phyloP scores from a whole-genome alignment of 371 early-diverging fungal species.

The Actinomucor elegans region DNA sequence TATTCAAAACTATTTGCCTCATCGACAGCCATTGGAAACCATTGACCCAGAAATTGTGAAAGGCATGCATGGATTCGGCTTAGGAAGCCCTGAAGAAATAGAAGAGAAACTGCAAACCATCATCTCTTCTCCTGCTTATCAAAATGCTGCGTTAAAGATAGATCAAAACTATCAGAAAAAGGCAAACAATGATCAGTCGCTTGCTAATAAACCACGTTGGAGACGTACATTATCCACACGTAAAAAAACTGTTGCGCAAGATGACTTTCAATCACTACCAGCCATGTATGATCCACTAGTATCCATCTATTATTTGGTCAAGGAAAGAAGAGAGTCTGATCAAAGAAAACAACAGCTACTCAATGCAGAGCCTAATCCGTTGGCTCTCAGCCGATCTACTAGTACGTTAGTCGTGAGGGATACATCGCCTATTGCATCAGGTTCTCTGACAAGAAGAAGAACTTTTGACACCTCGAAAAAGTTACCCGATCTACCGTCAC shows the following conservation, averaged over 20 bases:
- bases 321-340: conserved; percentile 60
- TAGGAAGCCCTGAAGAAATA: conserved; percentile 36
- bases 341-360: conserved; percentile 25
- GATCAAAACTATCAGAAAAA: conserved; percentile 27
- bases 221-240: conserved; percentile 8
- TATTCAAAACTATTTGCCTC: conserved; percentile 33
- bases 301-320: conserved; percentile 86
- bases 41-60: conserved; percentile 40
- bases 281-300: conserved; percentile 69
- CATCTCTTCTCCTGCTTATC: conserved; percentile 32
- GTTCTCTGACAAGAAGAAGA: conserved; percentile 9
- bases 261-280: conserved; percentile 43
- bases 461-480: conserved; percentile 21
- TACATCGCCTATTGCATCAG: not conserved
- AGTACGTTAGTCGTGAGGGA: conserved; percentile 4
- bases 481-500: conserved; percentile 5
- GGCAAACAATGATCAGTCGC: too few relatives aligned
- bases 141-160: conserved; percentile 35
- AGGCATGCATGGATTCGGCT: conserved; percentile 51
- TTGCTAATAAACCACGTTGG: conserved; percentile 17
- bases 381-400: conserved; percentile 15
- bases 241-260: conserved; percentile 12
- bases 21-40: conserved; percentile 28
- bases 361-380: conserved; percentile 1
- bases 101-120: conserved; percentile 25